Evolutionary conservation across 371 early-diverging fungal species (phyloP), one percentile per base, ranked within the genome.

Genomic region (Mucor lusitanicus): DNA sequence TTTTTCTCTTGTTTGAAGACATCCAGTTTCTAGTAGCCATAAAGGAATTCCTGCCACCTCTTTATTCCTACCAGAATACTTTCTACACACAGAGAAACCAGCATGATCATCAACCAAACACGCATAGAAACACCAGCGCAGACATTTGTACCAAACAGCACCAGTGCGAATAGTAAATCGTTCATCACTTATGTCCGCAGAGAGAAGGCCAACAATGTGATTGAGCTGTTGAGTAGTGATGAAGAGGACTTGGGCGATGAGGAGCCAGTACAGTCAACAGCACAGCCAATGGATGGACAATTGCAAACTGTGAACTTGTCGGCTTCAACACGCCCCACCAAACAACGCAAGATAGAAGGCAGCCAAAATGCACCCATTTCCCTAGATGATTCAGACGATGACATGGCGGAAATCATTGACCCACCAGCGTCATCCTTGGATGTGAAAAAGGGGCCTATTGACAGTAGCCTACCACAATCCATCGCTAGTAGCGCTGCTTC

Each of bases 321-420:
- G 33, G n/a, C 48, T 17, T 48, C 50, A 19, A 13, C 25, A 33
- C 6, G 50, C 48, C 30, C 46, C n/a, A 44, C 17, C 30, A 48
- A 61, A 25, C 19, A 30, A 15, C 12, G 37, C 19, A 58, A 58
- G 25, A n/a, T 58, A 32, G 50, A 61, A 48, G 61, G 28, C 33
- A 61, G 50, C 19, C 12, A 42, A 48, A 30, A 61, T 42, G 63
- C 33, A 17, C 63, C 63, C 8, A 63, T 63, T 25, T 21, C 63
- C 15, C 32, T 63, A 25, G 63, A 63, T 27, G 63, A 63, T 63
- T 63, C 63, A 8, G 63, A 63, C 35, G 63, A 63, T 19, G 58
- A 58, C 4, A 58, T 58, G 55, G 30, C 27, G 2, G 56, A 32
- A 32, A 55, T 55, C 58, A 58, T 32, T 37, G 19, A 58, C 11